Percentiles rank a stretch among this genome's conserved stretches.
Conservation (phyloP, 352 stramenopile genomes). For the Aphanomyces invadans region DNA sequence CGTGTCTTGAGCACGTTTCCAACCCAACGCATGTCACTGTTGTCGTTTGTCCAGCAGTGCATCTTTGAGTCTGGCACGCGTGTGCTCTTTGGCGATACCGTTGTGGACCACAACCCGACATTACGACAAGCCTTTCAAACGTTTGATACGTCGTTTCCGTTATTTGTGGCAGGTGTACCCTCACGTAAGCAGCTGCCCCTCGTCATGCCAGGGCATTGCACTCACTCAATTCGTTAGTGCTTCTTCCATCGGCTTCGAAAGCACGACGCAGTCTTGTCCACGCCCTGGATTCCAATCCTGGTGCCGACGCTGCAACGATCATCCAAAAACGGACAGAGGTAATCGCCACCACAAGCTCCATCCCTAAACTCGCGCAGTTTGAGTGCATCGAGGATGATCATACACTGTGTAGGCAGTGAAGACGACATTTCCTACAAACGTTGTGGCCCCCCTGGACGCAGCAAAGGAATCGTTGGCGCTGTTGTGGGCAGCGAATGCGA, state of each 20-base stretch:
- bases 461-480: background rate
- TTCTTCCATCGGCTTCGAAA: background rate
- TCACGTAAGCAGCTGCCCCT: no score
- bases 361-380: background rate
- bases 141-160: slow-evolving; percentile 20
- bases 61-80: slow-evolving; percentile 11
- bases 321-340: slow-evolving; percentile 8
- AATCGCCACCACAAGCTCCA: background rate
- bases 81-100: slow-evolving; percentile 8
- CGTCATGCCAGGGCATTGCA: no score
- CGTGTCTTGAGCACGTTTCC: background rate
- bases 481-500: slow-evolving; percentile 15
- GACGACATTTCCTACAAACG: background rate
- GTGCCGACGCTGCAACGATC: background rate
- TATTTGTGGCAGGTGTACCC: slow-evolving; percentile 10
- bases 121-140: background rate
- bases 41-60: slow-evolving; percentile 5
- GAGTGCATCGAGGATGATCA: background rate
- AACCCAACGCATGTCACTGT: background rate
- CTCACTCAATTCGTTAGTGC: no score
- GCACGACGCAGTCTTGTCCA: background rate
- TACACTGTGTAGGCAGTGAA: background rate
- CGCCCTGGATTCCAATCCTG: background rate
- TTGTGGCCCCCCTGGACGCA: background rate
- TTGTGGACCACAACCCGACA: background rate